Percentiles rank a stretch among this genome's conserved stretches.
Conservation (phyloP, 1,284 basidiomycete species). For the Cryptococcus neoformans region DNA sequence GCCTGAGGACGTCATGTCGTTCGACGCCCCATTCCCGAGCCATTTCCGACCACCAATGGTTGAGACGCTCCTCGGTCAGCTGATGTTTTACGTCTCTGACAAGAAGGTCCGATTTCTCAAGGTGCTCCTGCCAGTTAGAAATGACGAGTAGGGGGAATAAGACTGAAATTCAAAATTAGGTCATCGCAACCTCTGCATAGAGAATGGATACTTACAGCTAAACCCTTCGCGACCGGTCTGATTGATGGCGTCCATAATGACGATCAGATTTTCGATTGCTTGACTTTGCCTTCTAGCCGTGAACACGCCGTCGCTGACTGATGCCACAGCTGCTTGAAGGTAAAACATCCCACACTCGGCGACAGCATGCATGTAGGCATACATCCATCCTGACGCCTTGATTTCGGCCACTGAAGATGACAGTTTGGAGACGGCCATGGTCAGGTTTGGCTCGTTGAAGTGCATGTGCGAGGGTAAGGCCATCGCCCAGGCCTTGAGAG, state of each 20-base stretch:
- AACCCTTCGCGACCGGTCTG: conserved; percentile 41
- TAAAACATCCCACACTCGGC: conserved; percentile 53
- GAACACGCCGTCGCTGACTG: conserved; percentile 18
- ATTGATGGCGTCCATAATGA: conserved; percentile 44
- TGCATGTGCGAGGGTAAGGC: conserved; percentile 46
- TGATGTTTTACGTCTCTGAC: conserved; percentile 18
- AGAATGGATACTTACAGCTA: conserved; percentile 30
- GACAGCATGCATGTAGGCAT: conserved; percentile 51
- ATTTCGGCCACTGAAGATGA: conserved; percentile 36
- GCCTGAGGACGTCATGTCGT: conserved; percentile 22
- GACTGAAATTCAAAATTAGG: conserved; percentile 16
- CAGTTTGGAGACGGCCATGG: conserved; percentile 36
- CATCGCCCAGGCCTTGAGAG: conserved; percentile 45
- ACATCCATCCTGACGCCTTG: conserved; percentile 47
- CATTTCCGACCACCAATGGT: conserved; percentile 37
- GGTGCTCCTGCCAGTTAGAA: conserved; percentile 41
- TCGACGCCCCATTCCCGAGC: conserved; percentile 42
- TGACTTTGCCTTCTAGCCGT: conserved; percentile 45
- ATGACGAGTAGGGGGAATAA: conserved; percentile 41
- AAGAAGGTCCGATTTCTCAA: conserved; percentile 20
- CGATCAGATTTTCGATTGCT: conserved; percentile 47
- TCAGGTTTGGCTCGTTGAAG: conserved; percentile 51
- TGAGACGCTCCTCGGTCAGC: conserved; percentile 25
- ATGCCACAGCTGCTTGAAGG: conserved; percentile 41
- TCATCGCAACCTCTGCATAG: neutral